Conservation (phyloP, 2,329 filamentous ascomycete genomes). For the Claviceps paspali region DNA sequence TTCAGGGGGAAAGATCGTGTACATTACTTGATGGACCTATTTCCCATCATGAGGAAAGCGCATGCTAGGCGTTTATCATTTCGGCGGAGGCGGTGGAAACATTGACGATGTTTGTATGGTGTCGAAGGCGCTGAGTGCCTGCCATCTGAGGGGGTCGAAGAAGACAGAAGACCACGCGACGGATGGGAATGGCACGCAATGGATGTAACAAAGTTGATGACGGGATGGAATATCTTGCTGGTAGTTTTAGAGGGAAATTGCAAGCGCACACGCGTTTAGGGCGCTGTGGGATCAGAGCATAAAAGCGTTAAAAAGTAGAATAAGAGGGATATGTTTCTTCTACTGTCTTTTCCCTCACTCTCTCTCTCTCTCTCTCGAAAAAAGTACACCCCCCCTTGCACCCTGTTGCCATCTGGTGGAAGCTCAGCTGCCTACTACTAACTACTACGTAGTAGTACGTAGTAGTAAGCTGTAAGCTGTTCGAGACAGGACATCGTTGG, state of each 20-base stretch:
- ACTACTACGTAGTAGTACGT: too few relatives aligned
- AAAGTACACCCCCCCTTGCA: too few relatives aligned
- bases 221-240: not conserved
- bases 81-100: not conserved
- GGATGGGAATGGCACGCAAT: not conserved
- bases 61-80: constrained; percentile 7
- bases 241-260: not conserved
- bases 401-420: too few relatives aligned
- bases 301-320: too few relatives aligned
- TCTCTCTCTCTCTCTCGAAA: too few relatives aligned
- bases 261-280: not conserved
- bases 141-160: not conserved
- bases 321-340: too few relatives aligned
- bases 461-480: too few relatives aligned
- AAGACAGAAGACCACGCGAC: not conserved
- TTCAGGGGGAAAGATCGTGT: constrained; percentile 3
- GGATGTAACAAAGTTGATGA: not conserved
- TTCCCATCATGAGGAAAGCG: constrained; percentile 9
- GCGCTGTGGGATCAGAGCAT: too few relatives aligned
- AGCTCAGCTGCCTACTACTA: too few relatives aligned
- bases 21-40: constrained; percentile 8
- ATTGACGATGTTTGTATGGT: not conserved
- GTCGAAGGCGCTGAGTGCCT: not conserved
- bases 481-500: too few relatives aligned
- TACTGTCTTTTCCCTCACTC: too few relatives aligned